These are phyloP conservation scores for Solanum neorickii DNA, from an alignment of 257 asterid genomes.

Conservation along the genomic window DNA sequence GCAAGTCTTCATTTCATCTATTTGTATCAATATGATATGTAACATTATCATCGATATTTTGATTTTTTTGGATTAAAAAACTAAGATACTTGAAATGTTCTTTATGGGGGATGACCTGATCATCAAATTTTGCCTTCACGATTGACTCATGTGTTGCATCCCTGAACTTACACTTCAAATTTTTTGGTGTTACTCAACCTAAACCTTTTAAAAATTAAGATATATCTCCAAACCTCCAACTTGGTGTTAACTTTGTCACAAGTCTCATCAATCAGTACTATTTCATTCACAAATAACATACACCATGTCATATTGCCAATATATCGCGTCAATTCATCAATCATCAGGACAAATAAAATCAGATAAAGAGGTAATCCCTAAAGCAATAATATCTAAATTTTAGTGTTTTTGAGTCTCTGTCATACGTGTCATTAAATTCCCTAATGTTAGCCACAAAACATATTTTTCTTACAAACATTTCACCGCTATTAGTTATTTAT, in stretches of 20 bases:
- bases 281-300: not conserved
- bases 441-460: not conserved
- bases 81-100: not conserved
- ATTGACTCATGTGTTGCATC: not conserved
- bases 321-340: not conserved
- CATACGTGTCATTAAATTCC: not conserved
- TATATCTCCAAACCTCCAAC: not conserved
- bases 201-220: not conserved
- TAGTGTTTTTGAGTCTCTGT: not conserved
- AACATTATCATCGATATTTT: not conserved
- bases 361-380: not conserved
- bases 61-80: not conserved
- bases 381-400: not conserved
- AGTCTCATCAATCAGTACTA: not conserved
- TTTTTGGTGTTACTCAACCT: not conserved
- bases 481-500: not conserved
- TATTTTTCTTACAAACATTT: not conserved
- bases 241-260: not conserved
- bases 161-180: not conserved
- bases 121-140: not conserved
- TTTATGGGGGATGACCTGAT: not conserved
- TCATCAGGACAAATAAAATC: not conserved
- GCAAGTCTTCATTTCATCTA: not conserved
- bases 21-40: not conserved
- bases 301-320: not conserved